Evolutionary conservation across 306 rosid genomes (phyloP).

Genomic region (Cotoneaster glaucophyllus): DNA sequence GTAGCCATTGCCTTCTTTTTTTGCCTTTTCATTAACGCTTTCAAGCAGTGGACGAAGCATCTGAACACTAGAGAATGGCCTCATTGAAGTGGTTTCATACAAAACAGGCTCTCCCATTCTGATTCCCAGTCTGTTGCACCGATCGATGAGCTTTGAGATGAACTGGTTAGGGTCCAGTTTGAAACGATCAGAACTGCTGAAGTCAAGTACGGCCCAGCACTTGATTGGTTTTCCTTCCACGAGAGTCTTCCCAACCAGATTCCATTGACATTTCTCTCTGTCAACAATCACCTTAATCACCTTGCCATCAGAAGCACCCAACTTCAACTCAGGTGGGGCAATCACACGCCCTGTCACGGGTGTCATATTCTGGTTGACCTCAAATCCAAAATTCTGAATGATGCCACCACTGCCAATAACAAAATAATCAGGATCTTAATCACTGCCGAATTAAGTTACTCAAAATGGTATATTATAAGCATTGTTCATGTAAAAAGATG

Average conservation of each 20-base stretch:
- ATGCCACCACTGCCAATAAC: constrained; percentile 45
- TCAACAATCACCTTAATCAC: constrained; percentile 34
- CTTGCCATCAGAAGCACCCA: constrained; percentile 49
- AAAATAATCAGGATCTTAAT: neutral
- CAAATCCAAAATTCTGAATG: constrained; percentile 53
- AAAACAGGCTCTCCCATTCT: constrained; percentile 44
- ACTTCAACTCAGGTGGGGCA: constrained; percentile 58
- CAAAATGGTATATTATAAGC: neutral
- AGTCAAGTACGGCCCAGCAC: constrained; percentile 59
- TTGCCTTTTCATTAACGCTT: constrained; percentile 17
- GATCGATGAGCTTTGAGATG: constrained; percentile 31
- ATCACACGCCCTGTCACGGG: constrained; percentile 52
- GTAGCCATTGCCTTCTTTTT: constrained; percentile 1
- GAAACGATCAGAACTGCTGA: constrained; percentile 18
- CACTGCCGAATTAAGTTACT: neutral
- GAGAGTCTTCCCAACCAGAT: constrained; percentile 48
- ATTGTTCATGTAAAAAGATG: neutral
- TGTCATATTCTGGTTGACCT: constrained; percentile 49
- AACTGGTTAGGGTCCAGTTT: constrained; percentile 24
- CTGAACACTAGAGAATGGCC: constrained; percentile 16
- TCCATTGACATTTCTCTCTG: constrained; percentile 62
- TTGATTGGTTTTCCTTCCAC: constrained; percentile 54
- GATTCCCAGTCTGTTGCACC: constrained; percentile 55
- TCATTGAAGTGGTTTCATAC: constrained; percentile 38
- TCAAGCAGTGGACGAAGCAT: constrained; percentile 40